Conservation (phyloP, 1,284 basidiomycete genomes). For the Ustilago esculenta region DNA sequence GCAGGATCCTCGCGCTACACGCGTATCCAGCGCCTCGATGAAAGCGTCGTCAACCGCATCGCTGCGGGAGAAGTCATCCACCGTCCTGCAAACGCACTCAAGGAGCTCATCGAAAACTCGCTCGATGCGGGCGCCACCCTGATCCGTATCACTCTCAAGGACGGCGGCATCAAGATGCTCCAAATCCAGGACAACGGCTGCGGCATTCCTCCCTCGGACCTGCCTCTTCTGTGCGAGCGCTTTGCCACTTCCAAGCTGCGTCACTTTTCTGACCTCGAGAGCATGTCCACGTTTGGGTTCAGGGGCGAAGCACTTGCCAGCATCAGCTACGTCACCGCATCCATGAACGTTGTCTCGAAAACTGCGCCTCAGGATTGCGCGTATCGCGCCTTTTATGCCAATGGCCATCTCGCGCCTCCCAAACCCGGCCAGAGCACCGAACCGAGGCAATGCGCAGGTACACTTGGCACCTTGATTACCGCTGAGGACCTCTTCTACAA, state of each 20-base stretch:
- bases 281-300: conserved; percentile 93
- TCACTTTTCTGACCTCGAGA: conserved; percentile 84
- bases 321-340: conserved; percentile 87
- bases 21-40: conserved; percentile 65
- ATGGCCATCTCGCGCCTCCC: conserved; percentile 47
- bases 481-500: conserved; percentile 97
- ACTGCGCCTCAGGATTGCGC: conserved; percentile 55
- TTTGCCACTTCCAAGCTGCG: conserved; percentile 95
- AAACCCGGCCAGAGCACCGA: conserved; percentile 53
- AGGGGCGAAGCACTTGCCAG: conserved; percentile 96
- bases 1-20: conserved; percentile 32
- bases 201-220: conserved; percentile 80
- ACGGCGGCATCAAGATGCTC: conserved; percentile 92
- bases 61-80: conserved; percentile 87
- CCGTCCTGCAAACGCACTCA: conserved; percentile 91
- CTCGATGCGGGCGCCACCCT: conserved; percentile 90
- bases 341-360: conserved; percentile 87
- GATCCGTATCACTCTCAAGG: conserved; percentile 88
- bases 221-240: conserved; percentile 89
- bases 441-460: conserved; percentile 89
- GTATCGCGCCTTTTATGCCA: conserved; percentile 60
- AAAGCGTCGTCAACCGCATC: conserved; percentile 73
- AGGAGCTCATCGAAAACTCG: conserved; percentile 94
- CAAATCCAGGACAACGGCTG: conserved; percentile 97
- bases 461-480: conserved; percentile 91